Evolutionary conservation across 73 alveolate species (phyloP).

Genomic region (Halteria grandinella): DNA sequence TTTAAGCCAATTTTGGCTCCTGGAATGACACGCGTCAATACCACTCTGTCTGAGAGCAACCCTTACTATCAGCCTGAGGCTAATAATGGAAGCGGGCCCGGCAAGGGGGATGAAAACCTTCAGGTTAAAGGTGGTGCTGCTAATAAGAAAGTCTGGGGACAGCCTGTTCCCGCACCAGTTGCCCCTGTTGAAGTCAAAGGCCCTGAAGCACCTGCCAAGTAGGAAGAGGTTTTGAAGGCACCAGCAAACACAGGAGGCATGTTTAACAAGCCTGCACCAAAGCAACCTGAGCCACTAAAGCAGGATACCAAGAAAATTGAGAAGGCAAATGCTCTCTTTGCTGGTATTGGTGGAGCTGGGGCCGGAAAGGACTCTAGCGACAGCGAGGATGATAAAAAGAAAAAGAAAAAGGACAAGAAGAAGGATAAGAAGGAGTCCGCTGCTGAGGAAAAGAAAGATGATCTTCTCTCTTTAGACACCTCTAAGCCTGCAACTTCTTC

Average conservation of each 20-base stretch:
- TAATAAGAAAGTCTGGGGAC: constrained; percentile 13
- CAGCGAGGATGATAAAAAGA: constrained; percentile 27
- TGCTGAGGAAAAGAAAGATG: too few relatives aligned
- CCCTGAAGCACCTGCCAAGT: too few relatives aligned
- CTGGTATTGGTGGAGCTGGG: constrained; percentile 46
- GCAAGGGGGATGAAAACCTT: too few relatives aligned
- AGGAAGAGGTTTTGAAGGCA: too few relatives aligned
- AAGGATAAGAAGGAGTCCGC: constrained; percentile 18
- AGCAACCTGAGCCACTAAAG: constrained; percentile 8
- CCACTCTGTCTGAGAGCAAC: constrained; percentile 41
- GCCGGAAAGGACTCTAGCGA: constrained; percentile 29
- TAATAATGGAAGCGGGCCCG: too few relatives aligned
- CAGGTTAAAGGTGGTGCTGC: too few relatives aligned
- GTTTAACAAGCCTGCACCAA: too few relatives aligned
- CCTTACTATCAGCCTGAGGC: constrained; percentile 70
- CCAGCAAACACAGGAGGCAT: too few relatives aligned
- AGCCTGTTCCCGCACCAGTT: constrained; percentile 23
- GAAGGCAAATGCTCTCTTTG: constrained; percentile 38
- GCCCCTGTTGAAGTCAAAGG: too few relatives aligned
- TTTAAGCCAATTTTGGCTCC: constrained; percentile 84
- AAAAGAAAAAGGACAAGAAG: neutral
- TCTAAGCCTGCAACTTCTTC: too few relatives aligned
- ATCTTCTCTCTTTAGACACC: too few relatives aligned
- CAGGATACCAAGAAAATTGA: constrained; percentile 32
- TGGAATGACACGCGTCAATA: constrained; percentile 29